Evolutionary conservation across 495 filamentous ascomycete genomes (phyloP).

Genomic region (Penicillium silybi): DNA sequence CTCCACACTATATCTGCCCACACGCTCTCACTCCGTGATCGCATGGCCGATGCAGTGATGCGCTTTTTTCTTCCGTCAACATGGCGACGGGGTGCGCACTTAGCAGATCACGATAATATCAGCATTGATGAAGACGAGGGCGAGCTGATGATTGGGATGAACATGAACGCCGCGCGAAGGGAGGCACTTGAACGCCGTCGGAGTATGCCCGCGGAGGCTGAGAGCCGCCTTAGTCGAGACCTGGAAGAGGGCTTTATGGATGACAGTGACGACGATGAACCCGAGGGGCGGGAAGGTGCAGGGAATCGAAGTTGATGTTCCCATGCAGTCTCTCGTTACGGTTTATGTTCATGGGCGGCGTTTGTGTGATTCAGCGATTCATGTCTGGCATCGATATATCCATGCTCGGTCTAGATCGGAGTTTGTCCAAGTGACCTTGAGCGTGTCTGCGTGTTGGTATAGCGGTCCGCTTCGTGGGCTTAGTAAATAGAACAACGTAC

Average conservation of each 20-base stretch:
- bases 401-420: background rate
- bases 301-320: constrained; percentile 2
- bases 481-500: background rate
- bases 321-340: background rate
- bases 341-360: constrained; percentile 11
- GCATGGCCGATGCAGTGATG: constrained; percentile 53
- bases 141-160: constrained; percentile 60
- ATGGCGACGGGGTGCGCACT: constrained; percentile 45
- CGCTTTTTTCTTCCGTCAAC: constrained; percentile 52
- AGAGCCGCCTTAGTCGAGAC: constrained; percentile 71
- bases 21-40: constrained; percentile 59
- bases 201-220: constrained; percentile 33
- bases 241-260: constrained; percentile 81
- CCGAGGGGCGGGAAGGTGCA: background rate
- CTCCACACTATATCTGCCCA: constrained; percentile 58
- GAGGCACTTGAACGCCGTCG: constrained; percentile 48
- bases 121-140: constrained; percentile 65
- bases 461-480: background rate
- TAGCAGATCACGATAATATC: constrained; percentile 55
- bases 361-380: constrained; percentile 5
- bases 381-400: background rate
- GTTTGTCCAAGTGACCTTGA: background rate
- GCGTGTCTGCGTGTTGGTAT: background rate
- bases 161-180: constrained; percentile 46
- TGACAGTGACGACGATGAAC: constrained; percentile 68